Conservation (phyloP, 768 basidiomycete genomes). For the Hygrophoropsis aurantiaca region DNA sequence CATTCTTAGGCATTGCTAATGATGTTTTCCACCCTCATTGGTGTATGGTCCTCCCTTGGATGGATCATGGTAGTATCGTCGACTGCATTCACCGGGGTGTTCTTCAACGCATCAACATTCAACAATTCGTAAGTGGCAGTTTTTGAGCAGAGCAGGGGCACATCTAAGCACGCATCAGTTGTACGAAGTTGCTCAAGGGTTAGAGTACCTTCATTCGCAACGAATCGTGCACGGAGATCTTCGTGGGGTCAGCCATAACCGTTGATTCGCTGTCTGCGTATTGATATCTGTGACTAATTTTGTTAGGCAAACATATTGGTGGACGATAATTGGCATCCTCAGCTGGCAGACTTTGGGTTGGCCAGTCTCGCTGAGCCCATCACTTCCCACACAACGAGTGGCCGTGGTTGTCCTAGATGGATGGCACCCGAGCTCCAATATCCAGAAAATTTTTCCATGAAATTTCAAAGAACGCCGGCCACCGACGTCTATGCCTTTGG, state of each 20-base stretch:
- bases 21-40: conserved; percentile 5
- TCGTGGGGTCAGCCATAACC: conserved; percentile 32
- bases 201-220: conserved; percentile 40
- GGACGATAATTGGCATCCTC: conserved; percentile 28
- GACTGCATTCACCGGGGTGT: too few species aligned
- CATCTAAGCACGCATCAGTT: conserved; percentile 11
- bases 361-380: conserved; percentile 27
- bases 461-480: conserved; percentile 22
- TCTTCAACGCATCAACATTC: too few species aligned
- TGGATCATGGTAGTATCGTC: conserved; percentile 9
- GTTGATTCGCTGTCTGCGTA: background rate
- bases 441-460: conserved; percentile 25
- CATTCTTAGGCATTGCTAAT: conserved; percentile 12
- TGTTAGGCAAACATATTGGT: conserved; percentile 33
- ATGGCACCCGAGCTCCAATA: conserved; percentile 38
- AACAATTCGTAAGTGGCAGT: too few species aligned
- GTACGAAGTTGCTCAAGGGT: conserved; percentile 29
- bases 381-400: conserved; percentile 21
- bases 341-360: conserved; percentile 36
- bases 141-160: too few species aligned
- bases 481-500: conserved; percentile 36
- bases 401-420: conserved; percentile 31
- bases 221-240: conserved; percentile 43
- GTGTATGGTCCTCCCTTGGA: conserved; percentile 23
- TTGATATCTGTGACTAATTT: background rate